A percentile compares a stretch with the other conserved stretches of the same genome.
Evolutionary conservation across 768 basidiomycete species (phyloP).

Genomic region (Stropharia rugosoannulata): DNA sequence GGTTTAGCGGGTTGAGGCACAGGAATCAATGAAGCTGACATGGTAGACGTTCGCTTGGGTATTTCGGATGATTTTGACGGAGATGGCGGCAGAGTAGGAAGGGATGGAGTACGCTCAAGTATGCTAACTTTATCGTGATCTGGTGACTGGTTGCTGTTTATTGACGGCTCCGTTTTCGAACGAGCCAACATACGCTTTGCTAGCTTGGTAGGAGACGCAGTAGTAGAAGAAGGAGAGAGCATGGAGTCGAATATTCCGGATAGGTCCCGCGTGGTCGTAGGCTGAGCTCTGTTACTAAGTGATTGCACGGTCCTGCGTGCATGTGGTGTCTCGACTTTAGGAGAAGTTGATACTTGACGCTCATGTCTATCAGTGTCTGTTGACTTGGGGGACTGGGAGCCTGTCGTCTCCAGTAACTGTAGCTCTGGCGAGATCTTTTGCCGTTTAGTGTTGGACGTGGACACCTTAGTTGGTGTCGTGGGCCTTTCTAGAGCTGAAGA

Average conservation of each 20-base stretch:
- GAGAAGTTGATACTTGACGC: slow-evolving; percentile 19
- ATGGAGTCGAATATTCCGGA: slow-evolving; percentile 44
- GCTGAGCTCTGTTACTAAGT: slow-evolving; percentile 7
- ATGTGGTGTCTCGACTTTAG: slow-evolving; percentile 13
- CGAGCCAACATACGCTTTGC: slow-evolving; percentile 74
- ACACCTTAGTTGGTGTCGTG: not conserved
- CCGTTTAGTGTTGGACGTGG: slow-evolving; percentile 20
- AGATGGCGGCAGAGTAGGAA: slow-evolving; percentile 33
- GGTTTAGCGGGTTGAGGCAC: slow-evolving; percentile 26
- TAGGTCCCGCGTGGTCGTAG: slow-evolving; percentile 38
- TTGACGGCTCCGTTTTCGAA: slow-evolving; percentile 60
- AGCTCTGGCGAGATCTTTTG: slow-evolving; percentile 22
- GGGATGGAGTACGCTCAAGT: slow-evolving; percentile 34
- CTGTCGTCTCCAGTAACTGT: slow-evolving; percentile 2
- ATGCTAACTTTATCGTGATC: not conserved
- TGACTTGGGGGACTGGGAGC: too few relatives aligned
- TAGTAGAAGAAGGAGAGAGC: slow-evolving; percentile 24
- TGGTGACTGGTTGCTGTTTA: slow-evolving; percentile 27
- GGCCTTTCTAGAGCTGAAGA: not conserved
- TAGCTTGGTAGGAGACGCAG: slow-evolving; percentile 40
- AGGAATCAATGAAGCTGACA: slow-evolving; percentile 21
- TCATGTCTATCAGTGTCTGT: not conserved
- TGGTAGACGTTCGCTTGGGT: slow-evolving; percentile 20
- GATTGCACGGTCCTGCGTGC: not conserved
- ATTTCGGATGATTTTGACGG: slow-evolving; percentile 19